phyloP scores from a whole-genome alignment of 1,284 basidiomycete species.

The Laetiporus sulphureus region DNA sequence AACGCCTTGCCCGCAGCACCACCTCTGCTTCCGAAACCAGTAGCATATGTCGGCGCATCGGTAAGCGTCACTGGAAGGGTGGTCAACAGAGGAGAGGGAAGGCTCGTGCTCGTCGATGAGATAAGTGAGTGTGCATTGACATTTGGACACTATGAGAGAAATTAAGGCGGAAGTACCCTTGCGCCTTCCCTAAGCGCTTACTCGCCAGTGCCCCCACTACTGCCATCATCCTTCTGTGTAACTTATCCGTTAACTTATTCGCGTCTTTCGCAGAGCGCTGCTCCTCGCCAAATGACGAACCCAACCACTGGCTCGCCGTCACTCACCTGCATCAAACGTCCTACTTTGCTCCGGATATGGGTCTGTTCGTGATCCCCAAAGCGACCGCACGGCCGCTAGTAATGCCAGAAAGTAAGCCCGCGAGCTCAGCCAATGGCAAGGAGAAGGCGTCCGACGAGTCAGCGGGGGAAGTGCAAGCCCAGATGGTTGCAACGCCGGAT shows the following conservation, averaged over 20 bases:
- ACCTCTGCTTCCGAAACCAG: conserved; percentile 27
- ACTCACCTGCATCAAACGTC: conserved; percentile 43
- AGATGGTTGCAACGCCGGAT: background rate
- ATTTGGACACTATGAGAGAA: background rate
- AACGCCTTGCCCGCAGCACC: background rate
- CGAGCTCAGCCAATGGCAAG: conserved; percentile 2
- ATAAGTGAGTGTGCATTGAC: conserved; percentile 19
- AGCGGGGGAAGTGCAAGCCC: no score
- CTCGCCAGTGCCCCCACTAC: no score
- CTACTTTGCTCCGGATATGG: conserved; percentile 35
- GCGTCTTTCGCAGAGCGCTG: conserved; percentile 33
- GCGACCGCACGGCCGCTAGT: conserved; percentile 8
- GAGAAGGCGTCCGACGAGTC: background rate
- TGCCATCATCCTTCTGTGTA: no score
- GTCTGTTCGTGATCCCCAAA: conserved; percentile 41
- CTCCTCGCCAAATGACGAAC: conserved; percentile 49
- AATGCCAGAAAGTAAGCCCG: conserved; percentile 1
- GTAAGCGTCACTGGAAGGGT: conserved; percentile 47
- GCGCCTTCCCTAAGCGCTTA: no score
- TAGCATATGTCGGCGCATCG: conserved; percentile 40
- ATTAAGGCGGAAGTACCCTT: no score
- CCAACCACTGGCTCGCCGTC: conserved; percentile 50
- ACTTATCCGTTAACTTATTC: background rate
- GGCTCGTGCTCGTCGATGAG: conserved; percentile 39
- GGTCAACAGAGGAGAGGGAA: conserved; percentile 32